phyloP scores from a whole-genome alignment of 2,329 filamentous ascomycete genomes.

The Emmonsiellopsis sp. region DNA sequence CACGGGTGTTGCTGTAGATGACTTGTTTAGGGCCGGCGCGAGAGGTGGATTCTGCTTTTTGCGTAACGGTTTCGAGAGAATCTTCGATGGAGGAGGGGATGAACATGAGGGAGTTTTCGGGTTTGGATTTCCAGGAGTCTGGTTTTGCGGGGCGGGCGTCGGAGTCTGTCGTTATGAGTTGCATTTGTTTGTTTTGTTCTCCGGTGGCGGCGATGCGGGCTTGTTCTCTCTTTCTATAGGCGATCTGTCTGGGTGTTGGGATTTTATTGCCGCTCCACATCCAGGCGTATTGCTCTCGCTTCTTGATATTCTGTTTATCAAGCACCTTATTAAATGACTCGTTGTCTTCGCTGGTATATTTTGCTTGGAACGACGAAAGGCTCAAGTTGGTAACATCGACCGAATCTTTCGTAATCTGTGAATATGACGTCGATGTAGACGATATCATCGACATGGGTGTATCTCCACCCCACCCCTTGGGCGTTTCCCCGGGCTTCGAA shows the following conservation, averaged over 20 bases:
- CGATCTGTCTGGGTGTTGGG: constrained; percentile 52
- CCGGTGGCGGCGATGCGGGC: no score
- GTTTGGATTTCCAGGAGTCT: constrained; percentile 64
- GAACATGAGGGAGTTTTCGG: constrained; percentile 87
- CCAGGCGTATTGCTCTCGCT: constrained; percentile 78
- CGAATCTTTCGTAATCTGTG: constrained; percentile 27
- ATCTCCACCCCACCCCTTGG: constrained; percentile 57
- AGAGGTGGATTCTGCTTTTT: constrained; percentile 61
- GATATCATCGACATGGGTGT: constrained; percentile 54
- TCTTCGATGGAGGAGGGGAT: constrained; percentile 43
- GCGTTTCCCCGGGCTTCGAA: constrained; percentile 41
- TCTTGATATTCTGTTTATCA: constrained; percentile 81
- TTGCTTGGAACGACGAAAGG: constrained; percentile 75
- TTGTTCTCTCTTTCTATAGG: constrained; percentile 38
- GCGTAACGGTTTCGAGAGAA: constrained; percentile 50
- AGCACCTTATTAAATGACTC: constrained; percentile 90
- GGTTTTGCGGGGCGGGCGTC: constrained; percentile 69
- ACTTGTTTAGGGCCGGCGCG: constrained; percentile 68
- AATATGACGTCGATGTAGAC: constrained; percentile 30
- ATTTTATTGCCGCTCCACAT: constrained; percentile 84
- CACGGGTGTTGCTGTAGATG: constrained; percentile 73
- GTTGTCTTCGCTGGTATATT: constrained; percentile 96
- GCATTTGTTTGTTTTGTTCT: constrained; percentile 35
- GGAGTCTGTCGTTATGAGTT: constrained; percentile 49
- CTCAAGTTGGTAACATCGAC: constrained; percentile 67